Conservation (phyloP, 192 early-diverging fungal species). For the Allomyces macrogynus region DNA sequence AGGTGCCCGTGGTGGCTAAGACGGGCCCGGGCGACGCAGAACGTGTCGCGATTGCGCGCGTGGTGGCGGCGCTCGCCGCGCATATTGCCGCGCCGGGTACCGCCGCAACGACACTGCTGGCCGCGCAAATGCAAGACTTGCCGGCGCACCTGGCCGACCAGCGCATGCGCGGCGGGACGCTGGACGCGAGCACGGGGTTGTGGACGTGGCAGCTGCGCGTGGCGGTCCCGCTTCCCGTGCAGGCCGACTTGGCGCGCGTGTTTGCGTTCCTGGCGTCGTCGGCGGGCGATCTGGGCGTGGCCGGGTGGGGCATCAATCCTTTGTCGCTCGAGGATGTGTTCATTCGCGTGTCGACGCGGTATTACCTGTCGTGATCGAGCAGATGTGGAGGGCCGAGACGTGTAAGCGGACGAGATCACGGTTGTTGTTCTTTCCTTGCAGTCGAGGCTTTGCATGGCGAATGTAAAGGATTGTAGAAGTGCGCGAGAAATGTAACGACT, state of each 20-base stretch:
- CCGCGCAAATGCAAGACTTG: background rate
- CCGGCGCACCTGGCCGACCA: background rate
- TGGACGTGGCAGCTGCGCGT: background rate
- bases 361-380: background rate
- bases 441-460: no score
- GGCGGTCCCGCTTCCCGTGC: background rate
- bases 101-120: no score
- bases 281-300: background rate
- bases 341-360: background rate
- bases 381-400: no score
- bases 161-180: background rate
- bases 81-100: no score
- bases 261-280: background rate
- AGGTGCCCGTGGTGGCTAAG: background rate
- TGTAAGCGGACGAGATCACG: no score
- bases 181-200: background rate
- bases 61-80: no score
- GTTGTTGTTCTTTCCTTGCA: no score
- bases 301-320: background rate
- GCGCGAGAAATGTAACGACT: no score
- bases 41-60: no score
- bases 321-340: background rate
- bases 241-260: background rate
- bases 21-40: no score
- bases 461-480: no score